phyloP scores from a whole-genome alignment of 331 rosid species.

The Quercus tomentella region DNA sequence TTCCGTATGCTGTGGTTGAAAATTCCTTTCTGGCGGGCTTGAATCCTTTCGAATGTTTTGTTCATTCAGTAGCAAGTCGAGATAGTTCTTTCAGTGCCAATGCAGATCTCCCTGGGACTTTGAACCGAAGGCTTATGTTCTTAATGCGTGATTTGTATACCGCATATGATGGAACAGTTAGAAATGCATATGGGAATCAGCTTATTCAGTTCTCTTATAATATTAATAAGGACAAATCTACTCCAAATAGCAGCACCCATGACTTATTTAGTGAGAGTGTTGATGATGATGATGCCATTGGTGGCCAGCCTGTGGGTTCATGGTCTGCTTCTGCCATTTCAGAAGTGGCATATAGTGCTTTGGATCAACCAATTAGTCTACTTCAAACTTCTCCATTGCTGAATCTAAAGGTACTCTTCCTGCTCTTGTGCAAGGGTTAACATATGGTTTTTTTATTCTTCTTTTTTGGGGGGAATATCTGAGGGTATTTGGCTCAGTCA shows the following conservation, averaged over 20 bases:
- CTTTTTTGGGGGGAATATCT: not conserved
- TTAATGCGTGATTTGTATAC: conserved; percentile 78
- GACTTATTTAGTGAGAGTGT: conserved; percentile 3
- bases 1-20: conserved; percentile 81
- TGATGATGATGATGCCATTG: conserved; percentile 27
- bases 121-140: conserved; percentile 77
- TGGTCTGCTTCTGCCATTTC: conserved; percentile 92
- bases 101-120: conserved; percentile 96
- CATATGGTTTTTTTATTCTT: not conserved
- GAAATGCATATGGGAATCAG: conserved; percentile 82
- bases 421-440: not conserved
- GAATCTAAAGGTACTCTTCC: conserved; percentile 58
- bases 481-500: not conserved
- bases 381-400: conserved; percentile 89
- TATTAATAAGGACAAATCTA: conserved; percentile 23
- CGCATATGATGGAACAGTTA: conserved; percentile 92
- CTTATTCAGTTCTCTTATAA: conserved; percentile 68
- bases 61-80: conserved; percentile 84
- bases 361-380: conserved; percentile 91
- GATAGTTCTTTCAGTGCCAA: conserved; percentile 86
- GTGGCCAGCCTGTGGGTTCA: conserved; percentile 84
- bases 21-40: conserved; percentile 79
- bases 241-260: not conserved
- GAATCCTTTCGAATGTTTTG: conserved; percentile 92
- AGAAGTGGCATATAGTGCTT: conserved; percentile 96